A percentile compares a stretch with the other conserved stretches of the same genome.
These are phyloP conservation scores for Podaxis sp. DNA, from an alignment of 768 basidiomycete species.

Conservation along the genomic window DNA sequence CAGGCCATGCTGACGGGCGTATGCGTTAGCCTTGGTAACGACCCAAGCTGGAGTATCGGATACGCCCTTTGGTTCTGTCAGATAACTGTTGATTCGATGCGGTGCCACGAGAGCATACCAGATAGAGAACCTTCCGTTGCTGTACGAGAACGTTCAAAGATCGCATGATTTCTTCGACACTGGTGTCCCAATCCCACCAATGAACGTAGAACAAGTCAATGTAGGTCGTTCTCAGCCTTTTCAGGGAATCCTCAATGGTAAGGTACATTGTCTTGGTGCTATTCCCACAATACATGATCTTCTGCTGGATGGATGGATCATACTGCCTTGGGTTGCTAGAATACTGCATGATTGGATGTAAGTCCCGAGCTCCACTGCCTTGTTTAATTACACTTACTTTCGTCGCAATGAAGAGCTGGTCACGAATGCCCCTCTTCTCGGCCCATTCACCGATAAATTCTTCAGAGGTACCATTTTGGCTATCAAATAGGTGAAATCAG, in stretches of 20 bases:
- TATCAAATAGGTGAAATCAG: slow-evolving; percentile 13
- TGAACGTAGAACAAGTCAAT: slow-evolving; percentile 39
- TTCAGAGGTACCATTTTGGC: slow-evolving; percentile 55
- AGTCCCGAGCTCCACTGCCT: not conserved
- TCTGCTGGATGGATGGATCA: slow-evolving; percentile 27
- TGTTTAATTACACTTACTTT: slow-evolving; percentile 27
- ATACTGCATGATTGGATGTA: slow-evolving; percentile 23
- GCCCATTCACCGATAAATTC: slow-evolving; percentile 51
- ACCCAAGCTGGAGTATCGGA: slow-evolving; percentile 51
- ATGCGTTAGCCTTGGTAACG: slow-evolving; percentile 48
- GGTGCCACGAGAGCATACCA: slow-evolving; percentile 22
- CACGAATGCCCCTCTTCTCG: slow-evolving; percentile 39
- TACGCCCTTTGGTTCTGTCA: slow-evolving; percentile 29
- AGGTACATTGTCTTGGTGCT: slow-evolving; percentile 38
- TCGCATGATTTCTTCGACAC: slow-evolving; percentile 58
- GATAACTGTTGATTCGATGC: not conserved
- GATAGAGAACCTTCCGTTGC: slow-evolving; percentile 50
- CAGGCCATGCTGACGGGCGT: slow-evolving; percentile 45
- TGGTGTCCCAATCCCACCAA: slow-evolving; percentile 51
- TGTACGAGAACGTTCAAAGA: slow-evolving; percentile 50
- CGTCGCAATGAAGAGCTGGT: slow-evolving; percentile 48
- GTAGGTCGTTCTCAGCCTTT: slow-evolving; percentile 35
- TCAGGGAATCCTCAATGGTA: slow-evolving; percentile 38
- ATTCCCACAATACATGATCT: slow-evolving; percentile 39
- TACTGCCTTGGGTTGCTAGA: slow-evolving; percentile 26